Conservation (phyloP, 176 grass and related monocot species). For the Carex myosuroides region DNA sequence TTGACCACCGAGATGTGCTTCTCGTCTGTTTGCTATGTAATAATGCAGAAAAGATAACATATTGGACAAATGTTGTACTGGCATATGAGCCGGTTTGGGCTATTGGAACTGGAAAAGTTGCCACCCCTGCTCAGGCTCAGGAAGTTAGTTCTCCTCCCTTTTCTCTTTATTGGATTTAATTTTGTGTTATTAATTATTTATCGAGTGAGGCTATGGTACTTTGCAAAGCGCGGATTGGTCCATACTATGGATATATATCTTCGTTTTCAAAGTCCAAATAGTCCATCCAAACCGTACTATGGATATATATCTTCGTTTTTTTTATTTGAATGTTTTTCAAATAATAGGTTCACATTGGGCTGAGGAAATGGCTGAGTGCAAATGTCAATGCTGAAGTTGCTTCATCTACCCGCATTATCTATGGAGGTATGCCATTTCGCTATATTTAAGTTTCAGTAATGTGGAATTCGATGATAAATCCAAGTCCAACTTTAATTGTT, state of each 20-base stretch:
- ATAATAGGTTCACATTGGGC: conserved; percentile 56
- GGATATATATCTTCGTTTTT: neutral
- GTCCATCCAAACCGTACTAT: too few species aligned
- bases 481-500: neutral
- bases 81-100: conserved; percentile 97
- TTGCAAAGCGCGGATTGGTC: too few species aligned
- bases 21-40: neutral
- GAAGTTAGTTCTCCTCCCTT: conserved; percentile 35
- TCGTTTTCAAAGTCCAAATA: too few species aligned
- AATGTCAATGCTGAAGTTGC: conserved; percentile 64
- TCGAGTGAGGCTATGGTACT: too few species aligned
- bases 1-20: neutral
- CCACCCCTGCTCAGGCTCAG: conserved; percentile 69
- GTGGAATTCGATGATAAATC: neutral
- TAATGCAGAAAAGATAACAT: conserved; percentile 46
- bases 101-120: conserved; percentile 90
- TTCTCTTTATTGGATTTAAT: conserved; percentile 6
- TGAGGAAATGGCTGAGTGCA: conserved; percentile 58
- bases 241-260: too few species aligned
- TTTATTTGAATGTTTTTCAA: neutral
- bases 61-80: conserved; percentile 74
- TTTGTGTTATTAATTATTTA: neutral
- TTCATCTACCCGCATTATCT: conserved; percentile 71
- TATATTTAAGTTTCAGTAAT: neutral
- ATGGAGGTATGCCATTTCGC: conserved; percentile 51